These are phyloP conservation scores for Yarrowia yakushimensis DNA, from an alignment of 805 yeast species.

Conservation along the genomic window DNA sequence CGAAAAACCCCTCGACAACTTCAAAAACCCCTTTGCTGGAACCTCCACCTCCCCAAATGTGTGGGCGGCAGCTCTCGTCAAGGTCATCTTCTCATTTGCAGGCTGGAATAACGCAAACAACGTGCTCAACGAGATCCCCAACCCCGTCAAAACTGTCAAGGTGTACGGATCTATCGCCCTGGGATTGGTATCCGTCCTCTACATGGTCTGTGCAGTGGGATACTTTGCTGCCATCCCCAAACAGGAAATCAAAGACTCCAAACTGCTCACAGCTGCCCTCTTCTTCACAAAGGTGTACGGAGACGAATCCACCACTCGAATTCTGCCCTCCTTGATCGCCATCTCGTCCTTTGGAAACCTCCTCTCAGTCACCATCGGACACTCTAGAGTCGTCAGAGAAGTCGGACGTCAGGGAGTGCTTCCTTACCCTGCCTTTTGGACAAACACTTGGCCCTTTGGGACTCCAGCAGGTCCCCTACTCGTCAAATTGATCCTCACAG, in stretches of 20 bases:
- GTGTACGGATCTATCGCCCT: slow-evolving; percentile 2
- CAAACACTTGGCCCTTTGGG: slow-evolving; percentile 68
- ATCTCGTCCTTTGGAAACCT: slow-evolving; percentile 13
- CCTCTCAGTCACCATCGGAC: neutral
- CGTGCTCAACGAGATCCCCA: slow-evolving; percentile 5
- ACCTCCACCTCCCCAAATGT: neutral
- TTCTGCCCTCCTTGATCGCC: neutral
- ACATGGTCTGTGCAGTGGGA: neutral
- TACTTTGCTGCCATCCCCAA: slow-evolving; percentile 9
- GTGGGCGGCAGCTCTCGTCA: slow-evolving; percentile 8
- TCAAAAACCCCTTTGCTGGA: neutral
- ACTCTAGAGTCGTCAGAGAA: slow-evolving; percentile 10
- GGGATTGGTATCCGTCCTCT: neutral
- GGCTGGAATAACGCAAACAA: slow-evolving; percentile 16
- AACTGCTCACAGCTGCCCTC: neutral
- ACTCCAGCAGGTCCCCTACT: slow-evolving; percentile 97
- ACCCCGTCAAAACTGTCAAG: neutral
- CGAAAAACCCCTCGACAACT: neutral
- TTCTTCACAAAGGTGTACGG: slow-evolving; percentile 4
- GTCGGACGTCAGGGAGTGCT: slow-evolving; percentile 10
- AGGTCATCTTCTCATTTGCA: slow-evolving; percentile 11
- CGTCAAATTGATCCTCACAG: slow-evolving; percentile 53
- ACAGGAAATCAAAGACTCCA: slow-evolving; percentile 11
- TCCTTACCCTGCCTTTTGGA: slow-evolving; percentile 12
- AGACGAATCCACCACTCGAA: neutral